Percentiles rank a stretch among this genome's conserved stretches.
These are phyloP conservation scores for Aspergillus calidoustus DNA, from an alignment of 2,329 filamentous ascomycete species.

Conservation along the genomic window DNA sequence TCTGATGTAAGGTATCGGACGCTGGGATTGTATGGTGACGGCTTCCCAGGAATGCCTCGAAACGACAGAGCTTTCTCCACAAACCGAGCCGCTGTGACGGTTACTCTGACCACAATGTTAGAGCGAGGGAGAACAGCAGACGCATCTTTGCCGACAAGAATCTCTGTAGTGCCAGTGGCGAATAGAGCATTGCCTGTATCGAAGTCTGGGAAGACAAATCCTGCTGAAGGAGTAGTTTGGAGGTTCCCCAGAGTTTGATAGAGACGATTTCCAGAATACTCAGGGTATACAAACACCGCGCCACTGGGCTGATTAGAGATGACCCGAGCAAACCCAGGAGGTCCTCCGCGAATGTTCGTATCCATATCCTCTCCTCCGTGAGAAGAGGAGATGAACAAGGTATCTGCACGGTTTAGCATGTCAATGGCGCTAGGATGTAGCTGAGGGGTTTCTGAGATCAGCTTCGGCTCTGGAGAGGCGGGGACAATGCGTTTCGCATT, in stretches of 20 bases:
- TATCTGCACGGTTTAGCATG: slow-evolving; percentile 68
- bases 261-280: slow-evolving; percentile 81
- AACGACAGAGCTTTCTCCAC: slow-evolving; percentile 71
- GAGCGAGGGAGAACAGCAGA: slow-evolving; percentile 67
- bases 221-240: slow-evolving; percentile 66
- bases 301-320: slow-evolving; percentile 56
- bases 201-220: slow-evolving; percentile 75
- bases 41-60: slow-evolving; percentile 61
- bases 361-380: slow-evolving; percentile 72
- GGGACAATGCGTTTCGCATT: slow-evolving; percentile 71
- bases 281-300: slow-evolving; percentile 71
- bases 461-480: slow-evolving; percentile 57
- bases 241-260: slow-evolving; percentile 87
- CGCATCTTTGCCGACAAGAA: slow-evolving; percentile 69
- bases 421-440: slow-evolving; percentile 61
- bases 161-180: slow-evolving; percentile 69
- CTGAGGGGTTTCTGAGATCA: slow-evolving; percentile 53
- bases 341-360: slow-evolving; percentile 77
- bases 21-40: slow-evolving; percentile 79
- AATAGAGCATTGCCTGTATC: slow-evolving; percentile 74
- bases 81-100: slow-evolving; percentile 63
- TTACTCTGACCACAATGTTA: slow-evolving; percentile 74
- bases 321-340: slow-evolving; percentile 73
- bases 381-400: slow-evolving; percentile 77
- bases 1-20: slow-evolving; percentile 69